A percentile compares a stretch with the other conserved stretches of the same genome.
These are phyloP conservation scores for Cryptococcus sp. DNA, from an alignment of 1,284 basidiomycete genomes.

Conservation along the genomic window DNA sequence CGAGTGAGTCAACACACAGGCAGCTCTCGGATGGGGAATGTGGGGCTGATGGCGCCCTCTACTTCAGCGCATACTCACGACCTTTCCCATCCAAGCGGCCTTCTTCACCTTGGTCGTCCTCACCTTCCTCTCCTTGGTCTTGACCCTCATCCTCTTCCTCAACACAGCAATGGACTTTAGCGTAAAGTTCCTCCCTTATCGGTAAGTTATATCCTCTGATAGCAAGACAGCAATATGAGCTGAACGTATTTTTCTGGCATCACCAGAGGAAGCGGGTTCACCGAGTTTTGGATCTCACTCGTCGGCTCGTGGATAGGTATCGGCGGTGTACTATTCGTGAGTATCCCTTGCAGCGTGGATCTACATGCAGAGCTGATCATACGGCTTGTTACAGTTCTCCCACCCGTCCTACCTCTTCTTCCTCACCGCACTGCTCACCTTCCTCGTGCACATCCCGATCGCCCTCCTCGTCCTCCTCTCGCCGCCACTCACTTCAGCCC, in stretches of 20 bases:
- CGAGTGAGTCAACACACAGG: conserved; percentile 25
- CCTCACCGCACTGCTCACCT: conserved; percentile 41
- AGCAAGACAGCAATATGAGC: not conserved
- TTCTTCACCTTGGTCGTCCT: conserved; percentile 38
- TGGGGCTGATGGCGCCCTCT: not conserved
- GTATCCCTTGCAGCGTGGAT: conserved; percentile 1
- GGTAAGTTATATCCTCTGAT: conserved; percentile 16
- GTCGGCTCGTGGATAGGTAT: conserved; percentile 46
- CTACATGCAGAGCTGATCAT: no score
- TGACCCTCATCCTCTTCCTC: conserved; percentile 38
- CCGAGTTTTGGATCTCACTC: conserved; percentile 44
- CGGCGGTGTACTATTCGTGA: conserved; percentile 43
- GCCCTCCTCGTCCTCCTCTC: conserved; percentile 40
- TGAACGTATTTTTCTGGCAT: conserved; percentile 6
- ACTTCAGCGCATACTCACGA: conserved; percentile 39
- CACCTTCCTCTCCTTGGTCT: conserved; percentile 30
- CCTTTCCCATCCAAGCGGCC: conserved; percentile 33
- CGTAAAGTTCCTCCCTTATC: conserved; percentile 25
- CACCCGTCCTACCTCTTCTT: conserved; percentile 48
- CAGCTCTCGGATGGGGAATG: not conserved
- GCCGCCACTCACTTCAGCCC: conserved; percentile 24
- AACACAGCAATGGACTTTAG: conserved; percentile 40
- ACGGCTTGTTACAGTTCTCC: conserved; percentile 32
- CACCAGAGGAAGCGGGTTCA: conserved; percentile 43
- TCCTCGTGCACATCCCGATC: conserved; percentile 39